Evolutionary conservation across 2,329 filamentous ascomycete species (phyloP), one percentile per base, ranked within the genome.

Genomic region (Penicillium sp.): DNA sequence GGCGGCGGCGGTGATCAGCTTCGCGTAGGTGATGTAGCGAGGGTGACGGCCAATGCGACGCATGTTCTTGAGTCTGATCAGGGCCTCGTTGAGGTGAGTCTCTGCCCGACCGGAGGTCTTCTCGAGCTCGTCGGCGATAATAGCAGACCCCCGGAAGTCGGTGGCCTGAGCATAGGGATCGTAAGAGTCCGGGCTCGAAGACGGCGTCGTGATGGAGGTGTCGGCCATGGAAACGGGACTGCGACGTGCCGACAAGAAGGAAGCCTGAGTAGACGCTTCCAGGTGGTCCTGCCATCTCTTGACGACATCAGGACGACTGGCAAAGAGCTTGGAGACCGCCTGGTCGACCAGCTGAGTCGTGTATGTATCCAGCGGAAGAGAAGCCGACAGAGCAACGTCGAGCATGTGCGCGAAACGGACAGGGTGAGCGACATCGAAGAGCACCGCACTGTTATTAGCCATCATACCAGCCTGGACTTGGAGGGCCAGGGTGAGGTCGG

Each of bases 1-100:
- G 44, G 90, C 88, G 54, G 91, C 90, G 48, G 88, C 87, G 39
- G 86, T 84, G 62, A 98, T 95, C 56, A 98, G 77, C 77, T 96
- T 97, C 40, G 90, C 89, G 61, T 97, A 96, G 1, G 90, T 95
- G 68, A 95, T 93, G 73, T 97, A 97, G 50, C 91, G 84, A 42
- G 91, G 89, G 66, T 96, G 89, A 64, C 89, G 85, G 53, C 91
- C 90, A 62, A 87, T 82, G 49, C 90, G 88, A 54, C 93, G 89
- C 75, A 96, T 95, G 72, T 95, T 95, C 66, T 85, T 87, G 71
- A 97, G 88, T 58, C 89, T 86, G 54, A 77, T 78, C 52, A 97
- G 73, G 28, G 89, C 88, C 55, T 95, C 89, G 54, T 85, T 85
- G 50, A 96, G 76, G 55, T 85, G 82, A 42, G 83, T 79, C 18